Evolutionary conservation across 2,329 filamentous ascomycete genomes (phyloP).

Genomic region (Claviceps cyperi): DNA sequence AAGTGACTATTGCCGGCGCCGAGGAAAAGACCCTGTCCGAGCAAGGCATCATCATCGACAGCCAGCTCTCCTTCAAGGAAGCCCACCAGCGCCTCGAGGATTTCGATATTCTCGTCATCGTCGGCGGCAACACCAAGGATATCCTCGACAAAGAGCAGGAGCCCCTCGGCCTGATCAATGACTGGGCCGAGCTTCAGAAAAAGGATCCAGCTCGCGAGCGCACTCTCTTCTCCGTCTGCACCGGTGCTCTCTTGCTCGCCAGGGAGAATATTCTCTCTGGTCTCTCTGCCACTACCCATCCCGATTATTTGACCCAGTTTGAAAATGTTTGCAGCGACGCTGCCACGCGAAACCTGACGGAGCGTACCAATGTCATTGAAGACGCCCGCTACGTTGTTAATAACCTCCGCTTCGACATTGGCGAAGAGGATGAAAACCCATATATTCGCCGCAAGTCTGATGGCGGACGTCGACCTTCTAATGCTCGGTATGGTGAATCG

Average conservation of each 20-base stretch:
- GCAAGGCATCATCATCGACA: conserved; percentile 55
- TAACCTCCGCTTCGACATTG: conserved; percentile 76
- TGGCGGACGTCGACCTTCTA: conserved; percentile 44
- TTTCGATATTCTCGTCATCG: conserved; percentile 66
- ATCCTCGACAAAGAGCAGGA: conserved; percentile 54
- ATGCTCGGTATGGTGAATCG: conserved; percentile 37
- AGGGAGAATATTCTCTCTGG: conserved; percentile 64
- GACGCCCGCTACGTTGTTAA: conserved; percentile 76
- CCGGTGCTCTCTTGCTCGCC: conserved; percentile 63
- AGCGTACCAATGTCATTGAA: conserved; percentile 72
- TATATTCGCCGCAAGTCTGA: conserved; percentile 68
- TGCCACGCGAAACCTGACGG: conserved; percentile 52
- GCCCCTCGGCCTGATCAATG: conserved; percentile 57
- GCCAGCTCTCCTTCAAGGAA: conserved; percentile 66
- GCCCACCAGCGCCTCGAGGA: conserved; percentile 59
- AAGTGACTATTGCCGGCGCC: conserved; percentile 38
- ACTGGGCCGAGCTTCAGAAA: conserved; percentile 68
- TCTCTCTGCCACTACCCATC: conserved; percentile 68
- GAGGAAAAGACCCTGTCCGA: conserved; percentile 41
- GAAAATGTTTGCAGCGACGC: conserved; percentile 70
- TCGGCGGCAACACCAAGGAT: conserved; percentile 53
- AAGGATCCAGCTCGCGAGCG: conserved; percentile 66
- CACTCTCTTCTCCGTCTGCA: conserved; percentile 67
- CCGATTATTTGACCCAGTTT: conserved; percentile 64
- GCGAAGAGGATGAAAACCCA: conserved; percentile 68